Base-by-base conservation (phyloP, 257 asterid species). In the Salvia miltiorrhiza region DNA sequence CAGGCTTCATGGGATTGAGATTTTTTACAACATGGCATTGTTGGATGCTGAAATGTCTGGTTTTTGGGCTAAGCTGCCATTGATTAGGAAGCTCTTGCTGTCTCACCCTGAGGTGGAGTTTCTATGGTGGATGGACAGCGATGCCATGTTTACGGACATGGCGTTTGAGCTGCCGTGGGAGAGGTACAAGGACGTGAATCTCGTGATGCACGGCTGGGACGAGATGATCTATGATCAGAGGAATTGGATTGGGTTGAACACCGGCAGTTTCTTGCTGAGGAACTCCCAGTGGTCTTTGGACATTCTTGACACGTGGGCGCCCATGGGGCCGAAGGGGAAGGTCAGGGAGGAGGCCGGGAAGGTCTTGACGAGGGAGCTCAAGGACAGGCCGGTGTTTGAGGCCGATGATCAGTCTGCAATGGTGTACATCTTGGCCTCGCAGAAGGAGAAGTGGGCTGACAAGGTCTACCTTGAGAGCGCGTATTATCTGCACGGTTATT, bases 81-180 rank as follows among this genome's bases (percentile, higher is more conserved):
- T 84, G 73, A 61, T 81, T 44, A 67, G 86, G 73, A 84, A 77
- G 79, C 75, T 81, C 0, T 12, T 84, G 80, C 37, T 84, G 20
- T 65, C 84, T 12, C 86, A 84, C 64, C 89, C 86, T 0, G 89
- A 84, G 71, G 86, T 84, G 13, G 89, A 84, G 67, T 81, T 84
- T 37, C 33, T 84, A 20, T 84, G 89, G 89, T 84, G 89, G 89
- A 81, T 83, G 89, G 89, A 84, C 28, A 84, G 89, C 75, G 86
- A 84, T 50, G 89, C 89, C 0, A 81, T 81, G 86, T 78, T 84
- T 13, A 84, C 89, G 0, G 88, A 81, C 37, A 80, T 80, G 88
- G 79, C 79, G 0, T 80, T 78, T 28, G 86, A 81, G 82, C 54
- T 81, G 56, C 89, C 89, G 0, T 81, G 89, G 89, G 84, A 81